Evolutionary conservation across 1,284 basidiomycete genomes (phyloP).

Genomic region (Amylostereum chailletii): DNA sequence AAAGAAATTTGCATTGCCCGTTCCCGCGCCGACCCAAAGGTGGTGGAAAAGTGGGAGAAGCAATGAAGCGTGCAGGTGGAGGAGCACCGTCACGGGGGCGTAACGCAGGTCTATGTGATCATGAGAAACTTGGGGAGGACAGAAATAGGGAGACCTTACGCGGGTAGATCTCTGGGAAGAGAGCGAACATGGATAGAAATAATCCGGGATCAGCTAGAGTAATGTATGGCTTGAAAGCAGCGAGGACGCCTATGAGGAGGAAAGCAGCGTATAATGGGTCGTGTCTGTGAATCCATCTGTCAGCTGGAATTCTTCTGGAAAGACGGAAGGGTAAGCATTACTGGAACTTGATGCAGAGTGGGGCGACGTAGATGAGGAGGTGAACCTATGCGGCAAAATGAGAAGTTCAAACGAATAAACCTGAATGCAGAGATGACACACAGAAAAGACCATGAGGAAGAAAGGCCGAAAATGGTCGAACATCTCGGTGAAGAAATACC

Average conservation of each 20-base stretch:
- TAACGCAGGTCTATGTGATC: constrained; percentile 66
- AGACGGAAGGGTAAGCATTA: constrained; percentile 23
- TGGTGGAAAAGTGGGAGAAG: constrained; percentile 89
- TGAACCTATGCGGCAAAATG: constrained; percentile 55
- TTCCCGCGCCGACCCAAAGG: constrained; percentile 87
- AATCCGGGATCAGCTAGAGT: constrained; percentile 84
- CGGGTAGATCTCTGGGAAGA: constrained; percentile 81
- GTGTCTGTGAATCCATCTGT: constrained; percentile 37
- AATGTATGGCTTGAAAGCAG: constrained; percentile 89
- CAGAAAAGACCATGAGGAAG: constrained; percentile 94
- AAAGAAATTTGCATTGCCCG: constrained; percentile 98
- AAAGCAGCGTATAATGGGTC: constrained; percentile 81
- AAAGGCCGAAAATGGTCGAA: constrained; percentile 97
- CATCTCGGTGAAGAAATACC: constrained; percentile 99
- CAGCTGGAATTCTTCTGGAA: background rate
- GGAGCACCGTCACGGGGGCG: constrained; percentile 78
- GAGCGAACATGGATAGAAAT: constrained; percentile 70
- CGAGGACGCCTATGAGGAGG: constrained; percentile 70
- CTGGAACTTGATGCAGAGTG: constrained; percentile 85
- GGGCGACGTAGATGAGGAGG: constrained; percentile 75
- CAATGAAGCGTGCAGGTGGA: constrained; percentile 79
- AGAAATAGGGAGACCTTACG: constrained; percentile 41
- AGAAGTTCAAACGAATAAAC: background rate
- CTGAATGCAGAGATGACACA: constrained; percentile 25
- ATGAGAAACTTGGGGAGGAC: constrained; percentile 9